Base-by-base conservation (phyloP, 306 rosid genomes). In the Lathyrus oleraceus region DNA sequence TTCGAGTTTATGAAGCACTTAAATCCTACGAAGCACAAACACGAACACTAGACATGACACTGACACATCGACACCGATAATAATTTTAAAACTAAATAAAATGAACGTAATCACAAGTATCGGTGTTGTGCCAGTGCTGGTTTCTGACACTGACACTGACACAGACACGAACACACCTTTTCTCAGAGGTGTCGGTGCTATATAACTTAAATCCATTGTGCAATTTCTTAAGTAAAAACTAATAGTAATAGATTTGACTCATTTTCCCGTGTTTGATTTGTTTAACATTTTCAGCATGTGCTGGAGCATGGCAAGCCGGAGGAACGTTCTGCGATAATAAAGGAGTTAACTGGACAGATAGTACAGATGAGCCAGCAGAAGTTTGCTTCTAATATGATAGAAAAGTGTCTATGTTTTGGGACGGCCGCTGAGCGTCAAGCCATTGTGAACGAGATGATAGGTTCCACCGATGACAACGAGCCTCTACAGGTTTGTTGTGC, bases 301-400 rank as follows among this genome's bases (percentile, higher is more conserved):
- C 81, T 92, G 81, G 98, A 88, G 85, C 96, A 93, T 78, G 98
- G 98, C 76, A 90, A 93, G 82, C 88, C 90, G 11, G 84, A 93
- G 39, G 98, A 93, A 66, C 97, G 98, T 23, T 82, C 98, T 0
- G 76, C 91, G 53, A 90, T 93, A 54, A 89, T 93, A 45, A 84
- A 87, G 67, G 89, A 93, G 73, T 84, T 93, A 76, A 92, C 97
- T 40, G 98, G 96, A 65, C 89, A 83, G 79, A 93, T 93, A 78
- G 97, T 90, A 54, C 89, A 84, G 80, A 93, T 93, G 98, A 93
- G 98, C 75, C 97, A 88, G 81, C 98, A 93, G 85, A 93, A 93
- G 84, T 93, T 93, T 83, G 98, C 98, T 38, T 93, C 98, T 14
- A 93, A 93, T 77, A 97, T 93, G 15, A 89, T 93, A 20, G 98